A percentile compares a stretch with the other conserved stretches of the same genome.
These are phyloP conservation scores for Calycina herbarum DNA, from an alignment of 2,329 filamentous ascomycete species.

Conservation along the genomic window DNA sequence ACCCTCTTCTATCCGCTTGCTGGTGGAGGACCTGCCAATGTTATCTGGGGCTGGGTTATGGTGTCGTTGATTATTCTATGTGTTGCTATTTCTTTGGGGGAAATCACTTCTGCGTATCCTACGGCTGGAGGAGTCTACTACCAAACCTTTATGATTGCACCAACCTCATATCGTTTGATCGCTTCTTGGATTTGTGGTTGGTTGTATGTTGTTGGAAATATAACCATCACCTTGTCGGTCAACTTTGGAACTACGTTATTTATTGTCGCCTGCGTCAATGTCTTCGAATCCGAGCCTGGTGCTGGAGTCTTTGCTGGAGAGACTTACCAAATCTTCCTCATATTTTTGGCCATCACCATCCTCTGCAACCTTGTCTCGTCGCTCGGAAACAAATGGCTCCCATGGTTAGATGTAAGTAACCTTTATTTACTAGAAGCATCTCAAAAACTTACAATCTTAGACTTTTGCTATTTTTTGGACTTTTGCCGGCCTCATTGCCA, in stretches of 20 bases:
- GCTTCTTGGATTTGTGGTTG: constrained; percentile 71
- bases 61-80: constrained; percentile 71
- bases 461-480: constrained; percentile 75
- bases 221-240: constrained; percentile 74
- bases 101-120: constrained; percentile 74
- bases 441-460: constrained; percentile 39
- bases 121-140: constrained; percentile 76
- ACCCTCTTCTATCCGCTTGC: constrained; percentile 67
- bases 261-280: constrained; percentile 54
- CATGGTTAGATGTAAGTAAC: constrained; percentile 62
- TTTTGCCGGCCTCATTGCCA: constrained; percentile 67
- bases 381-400: constrained; percentile 53
- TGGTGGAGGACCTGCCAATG: constrained; percentile 65
- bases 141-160: constrained; percentile 72
- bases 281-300: constrained; percentile 50
- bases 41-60: constrained; percentile 72
- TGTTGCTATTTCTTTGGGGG: constrained; percentile 67
- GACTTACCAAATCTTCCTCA: constrained; percentile 48
- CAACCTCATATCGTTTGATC: constrained; percentile 57
- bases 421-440: neutral
- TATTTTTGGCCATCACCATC: constrained; percentile 50
- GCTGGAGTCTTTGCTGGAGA: constrained; percentile 47
- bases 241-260: constrained; percentile 55
- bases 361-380: constrained; percentile 52
- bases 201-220: constrained; percentile 74